Conservation (phyloP, 208 protist genomes). For the Acanthamoeba quina region DNA sequence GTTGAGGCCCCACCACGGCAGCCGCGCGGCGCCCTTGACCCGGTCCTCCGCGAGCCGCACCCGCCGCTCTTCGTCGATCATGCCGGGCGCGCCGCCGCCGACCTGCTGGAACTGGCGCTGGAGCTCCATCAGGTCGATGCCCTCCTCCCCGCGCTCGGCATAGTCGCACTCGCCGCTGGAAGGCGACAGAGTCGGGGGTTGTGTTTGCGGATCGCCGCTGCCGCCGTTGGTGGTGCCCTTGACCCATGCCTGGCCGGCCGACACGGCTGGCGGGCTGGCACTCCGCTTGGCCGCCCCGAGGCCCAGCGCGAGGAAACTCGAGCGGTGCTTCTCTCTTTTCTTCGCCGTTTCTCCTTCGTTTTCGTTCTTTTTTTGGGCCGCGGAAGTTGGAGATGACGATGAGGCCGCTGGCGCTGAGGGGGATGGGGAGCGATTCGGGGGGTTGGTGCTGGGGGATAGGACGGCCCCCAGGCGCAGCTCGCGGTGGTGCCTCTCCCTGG, state of each 20-base stretch:
- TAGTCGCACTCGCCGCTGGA: not conserved
- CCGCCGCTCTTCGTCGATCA: not conserved
- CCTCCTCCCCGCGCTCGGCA: constrained; percentile 9
- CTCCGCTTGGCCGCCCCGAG: not conserved
- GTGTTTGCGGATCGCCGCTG: not conserved
- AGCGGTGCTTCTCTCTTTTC: not conserved
- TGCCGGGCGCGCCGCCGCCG: no score
- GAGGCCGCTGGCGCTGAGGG: no score
- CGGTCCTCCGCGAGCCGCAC: constrained; percentile 7
- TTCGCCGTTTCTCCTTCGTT: not conserved
- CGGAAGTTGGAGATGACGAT: not conserved
- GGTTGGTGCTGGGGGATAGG: not conserved
- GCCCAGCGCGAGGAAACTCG: not conserved
- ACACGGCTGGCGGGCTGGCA: not conserved
- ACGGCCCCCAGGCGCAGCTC: not conserved
- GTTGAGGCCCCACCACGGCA: constrained; percentile 61
- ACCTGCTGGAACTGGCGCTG: constrained; percentile 21
- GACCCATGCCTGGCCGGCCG: not conserved
- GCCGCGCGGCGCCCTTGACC: constrained; percentile 5
- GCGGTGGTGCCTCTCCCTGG: not conserved
- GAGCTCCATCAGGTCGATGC: constrained; percentile 62
- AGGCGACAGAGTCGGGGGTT: not conserved
- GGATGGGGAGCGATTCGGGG: not conserved
- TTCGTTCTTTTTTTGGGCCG: not conserved
- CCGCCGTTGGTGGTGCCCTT: not conserved